Evolutionary conservation across 768 basidiomycete genomes (phyloP), one percentile per base, ranked within the genome.

Genomic region (Agrocybe pediades): DNA sequence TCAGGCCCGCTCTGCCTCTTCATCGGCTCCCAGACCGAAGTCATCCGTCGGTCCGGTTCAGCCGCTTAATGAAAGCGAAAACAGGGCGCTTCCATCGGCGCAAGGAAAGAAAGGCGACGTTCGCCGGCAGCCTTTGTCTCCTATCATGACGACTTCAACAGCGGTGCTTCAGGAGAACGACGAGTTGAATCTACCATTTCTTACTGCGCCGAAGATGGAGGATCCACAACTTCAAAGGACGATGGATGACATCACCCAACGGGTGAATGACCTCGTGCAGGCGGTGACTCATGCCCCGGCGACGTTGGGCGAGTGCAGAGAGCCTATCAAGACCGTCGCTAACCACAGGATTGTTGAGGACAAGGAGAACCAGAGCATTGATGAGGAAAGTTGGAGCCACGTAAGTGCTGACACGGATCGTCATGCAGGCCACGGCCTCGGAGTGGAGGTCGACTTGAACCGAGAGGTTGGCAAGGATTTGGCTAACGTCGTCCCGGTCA

Each of bases 381-480:
- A 62, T 6, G 71, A 75, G 1, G 72, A 75, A 43, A 71, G 68
- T 39, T 75, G 74, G 74, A 74, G 66, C 50, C 70, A 73, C 57
- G 68, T 75, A 39, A 66, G 60, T 33, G 62, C 64, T 4, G 72
- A 72, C 30, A 69, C 69, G 39, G 66, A 62, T 16, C 67, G 64
- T 30, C 63, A 55, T 43, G 65, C 62, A 9, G 67, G 67, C 5
- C 51, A 69, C 40, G 72, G 71, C 8, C 68, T 71, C 24, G 74
- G 70, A 30, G 63, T 74, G 36, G 64, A 68, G 57, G 71, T 60
- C n/a, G 59, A 43, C 7, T 63, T 74, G 17, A 75, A 74, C n/a
- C 78, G 75, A 56, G 81, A 83, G 53, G 75, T 80, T 9, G 80
- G 79, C 9, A 87, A 82, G 55, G 74, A 82, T 30, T 45, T 80